These are phyloP conservation scores for Mycena metata DNA, from an alignment of 768 basidiomycete species.

Conservation along the genomic window DNA sequence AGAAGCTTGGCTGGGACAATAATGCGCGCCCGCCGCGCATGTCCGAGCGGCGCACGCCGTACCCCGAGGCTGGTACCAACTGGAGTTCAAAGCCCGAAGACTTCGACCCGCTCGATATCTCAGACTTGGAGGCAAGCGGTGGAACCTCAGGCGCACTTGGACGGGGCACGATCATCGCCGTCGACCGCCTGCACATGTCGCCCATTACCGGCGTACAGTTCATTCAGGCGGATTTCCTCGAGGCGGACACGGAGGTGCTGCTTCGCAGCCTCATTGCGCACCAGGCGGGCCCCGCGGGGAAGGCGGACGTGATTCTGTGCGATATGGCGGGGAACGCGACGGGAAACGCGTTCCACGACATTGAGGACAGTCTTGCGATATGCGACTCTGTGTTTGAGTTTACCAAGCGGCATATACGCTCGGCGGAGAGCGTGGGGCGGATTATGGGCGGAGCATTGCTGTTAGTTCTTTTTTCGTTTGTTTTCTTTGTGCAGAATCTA, in stretches of 20 bases:
- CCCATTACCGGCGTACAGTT: conserved; percentile 81
- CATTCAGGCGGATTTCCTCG: conserved; percentile 85
- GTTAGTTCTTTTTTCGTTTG: conserved; percentile 52
- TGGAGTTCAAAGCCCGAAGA: conserved; percentile 24
- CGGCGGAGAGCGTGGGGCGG: conserved; percentile 58
- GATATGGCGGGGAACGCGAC: conserved; percentile 92
- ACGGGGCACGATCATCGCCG: conserved; percentile 73
- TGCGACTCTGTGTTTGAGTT: conserved; percentile 83
- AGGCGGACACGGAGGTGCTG: conserved; percentile 59
- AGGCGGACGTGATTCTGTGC: conserved; percentile 85
- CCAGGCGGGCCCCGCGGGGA: conserved; percentile 49
- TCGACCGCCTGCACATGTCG: conserved; percentile 83
- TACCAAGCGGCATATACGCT: conserved; percentile 64
- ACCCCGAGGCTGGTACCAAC: not conserved
- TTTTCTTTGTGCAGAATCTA: too few species aligned
- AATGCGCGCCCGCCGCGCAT: conserved; percentile 6
- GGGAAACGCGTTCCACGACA: conserved; percentile 78
- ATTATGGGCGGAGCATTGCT: conserved; percentile 67
- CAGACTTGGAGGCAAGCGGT: conserved; percentile 39
- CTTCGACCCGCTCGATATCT: conserved; percentile 61
- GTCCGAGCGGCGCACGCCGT: conserved; percentile 33
- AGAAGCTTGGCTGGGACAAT: conserved; percentile 66
- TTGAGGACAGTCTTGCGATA: conserved; percentile 77
- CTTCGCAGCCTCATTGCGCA: conserved; percentile 50
- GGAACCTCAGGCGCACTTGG: conserved; percentile 35